phyloP scores from a whole-genome alignment of 225 moss, liverwort and hornwort genomes.

The Bryoerythrophyllum caledonicum region DNA sequence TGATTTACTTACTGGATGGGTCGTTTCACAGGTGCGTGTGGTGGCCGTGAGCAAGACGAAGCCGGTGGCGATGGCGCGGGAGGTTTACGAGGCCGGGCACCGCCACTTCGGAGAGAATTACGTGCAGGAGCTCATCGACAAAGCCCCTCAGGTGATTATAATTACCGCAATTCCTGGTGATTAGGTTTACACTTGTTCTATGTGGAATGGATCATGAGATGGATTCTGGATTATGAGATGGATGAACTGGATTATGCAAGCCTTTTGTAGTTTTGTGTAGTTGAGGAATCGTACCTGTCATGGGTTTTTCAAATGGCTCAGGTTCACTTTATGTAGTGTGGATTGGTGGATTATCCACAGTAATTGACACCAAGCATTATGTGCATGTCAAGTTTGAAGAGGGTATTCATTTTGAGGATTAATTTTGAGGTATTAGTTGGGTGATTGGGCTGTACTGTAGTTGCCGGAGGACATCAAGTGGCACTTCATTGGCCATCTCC shows the following conservation, averaged over 20 bases:
- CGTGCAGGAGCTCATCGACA: conserved; percentile 62
- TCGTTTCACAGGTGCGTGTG: conserved; percentile 45
- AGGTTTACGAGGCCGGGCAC: conserved; percentile 53
- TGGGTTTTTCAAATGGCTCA: background rate
- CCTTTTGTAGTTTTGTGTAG: background rate
- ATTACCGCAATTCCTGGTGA: background rate
- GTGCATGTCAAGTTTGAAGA: too few relatives aligned
- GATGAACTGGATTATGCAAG: background rate
- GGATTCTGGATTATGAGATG: too few relatives aligned
- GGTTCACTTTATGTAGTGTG: too few relatives aligned
- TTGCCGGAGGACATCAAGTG: conserved; percentile 78
- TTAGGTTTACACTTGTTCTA: conserved; percentile 16
- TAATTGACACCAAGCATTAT: too few relatives aligned
- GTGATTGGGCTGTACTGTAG: conserved; percentile 43
- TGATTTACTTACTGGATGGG: too few relatives aligned
- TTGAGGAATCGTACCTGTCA: background rate
- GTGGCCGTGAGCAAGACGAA: conserved; percentile 68
- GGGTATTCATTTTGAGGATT: background rate
- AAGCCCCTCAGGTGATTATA: conserved; percentile 46
- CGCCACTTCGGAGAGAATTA: conserved; percentile 64
- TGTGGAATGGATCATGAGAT: background rate
- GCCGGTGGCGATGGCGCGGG: conserved; percentile 47
- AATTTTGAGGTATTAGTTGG: conserved; percentile 20
- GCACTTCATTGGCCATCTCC: conserved; percentile 94
- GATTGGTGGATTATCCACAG: too few relatives aligned